These are phyloP conservation scores for Auricularia cornea DNA, from an alignment of 768 basidiomycete species.

Conservation along the genomic window DNA sequence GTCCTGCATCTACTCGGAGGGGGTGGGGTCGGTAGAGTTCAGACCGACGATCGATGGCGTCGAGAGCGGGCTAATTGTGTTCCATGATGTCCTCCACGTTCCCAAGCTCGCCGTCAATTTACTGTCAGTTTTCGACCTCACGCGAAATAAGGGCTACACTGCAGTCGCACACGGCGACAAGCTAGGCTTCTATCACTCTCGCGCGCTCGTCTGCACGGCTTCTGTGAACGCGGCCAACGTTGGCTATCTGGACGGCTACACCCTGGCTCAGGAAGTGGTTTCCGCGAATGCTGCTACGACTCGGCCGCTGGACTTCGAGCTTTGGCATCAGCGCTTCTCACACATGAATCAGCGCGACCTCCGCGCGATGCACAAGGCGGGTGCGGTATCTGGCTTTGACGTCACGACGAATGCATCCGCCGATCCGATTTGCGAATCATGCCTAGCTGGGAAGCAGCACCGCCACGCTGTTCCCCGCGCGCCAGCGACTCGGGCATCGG, in stretches of 20 bases:
- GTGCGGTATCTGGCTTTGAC: background rate
- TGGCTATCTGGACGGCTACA: background rate
- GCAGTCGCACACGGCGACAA: background rate
- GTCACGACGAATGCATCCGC: background rate
- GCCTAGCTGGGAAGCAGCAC: background rate
- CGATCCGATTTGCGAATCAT: background rate
- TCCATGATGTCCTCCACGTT: constrained; percentile 14
- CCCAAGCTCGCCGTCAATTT: constrained; percentile 15
- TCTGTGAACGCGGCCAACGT: background rate
- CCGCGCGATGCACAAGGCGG: background rate
- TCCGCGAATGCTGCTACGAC: background rate
- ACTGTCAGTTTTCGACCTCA: constrained; percentile 11
- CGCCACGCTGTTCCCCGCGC: background rate
- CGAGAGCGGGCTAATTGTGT: background rate
- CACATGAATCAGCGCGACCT: background rate
- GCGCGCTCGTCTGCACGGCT: background rate
- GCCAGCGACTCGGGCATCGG: background rate
- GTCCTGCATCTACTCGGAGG: constrained; percentile 15
- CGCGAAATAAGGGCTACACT: constrained; percentile 3
- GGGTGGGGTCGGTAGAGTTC: constrained; percentile 20
- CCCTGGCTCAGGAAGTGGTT: background rate
- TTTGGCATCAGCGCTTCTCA: background rate
- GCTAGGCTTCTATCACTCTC: background rate
- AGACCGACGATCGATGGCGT: constrained; percentile 7
- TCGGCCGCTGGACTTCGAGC: background rate